Conservation (phyloP, 225 moss, liverwort and hornwort species). For the Sphagnum contortum region DNA sequence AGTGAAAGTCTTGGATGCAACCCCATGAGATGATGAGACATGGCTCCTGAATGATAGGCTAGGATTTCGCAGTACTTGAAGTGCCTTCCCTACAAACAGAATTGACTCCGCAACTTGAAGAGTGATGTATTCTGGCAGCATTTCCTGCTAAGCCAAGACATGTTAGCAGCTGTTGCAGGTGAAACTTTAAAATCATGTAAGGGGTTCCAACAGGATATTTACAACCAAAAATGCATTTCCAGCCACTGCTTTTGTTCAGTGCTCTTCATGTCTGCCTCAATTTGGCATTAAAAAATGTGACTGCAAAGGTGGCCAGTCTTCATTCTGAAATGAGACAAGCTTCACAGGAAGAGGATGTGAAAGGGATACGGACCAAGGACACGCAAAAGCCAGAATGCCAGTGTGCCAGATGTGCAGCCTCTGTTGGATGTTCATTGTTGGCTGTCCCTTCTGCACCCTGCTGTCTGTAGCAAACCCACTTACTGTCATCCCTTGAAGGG, state of each 20-base stretch:
- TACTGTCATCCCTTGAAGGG: too few species aligned
- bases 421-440: constrained; percentile 59
- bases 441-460: constrained; percentile 57
- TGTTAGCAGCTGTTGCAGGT: not conserved
- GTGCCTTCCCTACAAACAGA: constrained; percentile 96
- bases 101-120: constrained; percentile 90
- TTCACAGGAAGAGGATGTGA: not conserved
- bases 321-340: not conserved
- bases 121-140: constrained; percentile 92
- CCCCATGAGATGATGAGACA: constrained; percentile 51
- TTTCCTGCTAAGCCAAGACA: constrained; percentile 47
- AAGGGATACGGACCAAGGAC: constrained; percentile 45
- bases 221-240: not conserved
- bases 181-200: too few species aligned
- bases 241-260: too few species aligned
- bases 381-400: constrained; percentile 97
- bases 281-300: not conserved
- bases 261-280: not conserved
- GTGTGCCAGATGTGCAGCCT: constrained; percentile 88
- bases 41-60: constrained; percentile 85
- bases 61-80: constrained; percentile 89
- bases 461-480: constrained; percentile 45
- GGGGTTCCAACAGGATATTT: not conserved
- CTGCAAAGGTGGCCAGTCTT: not conserved
- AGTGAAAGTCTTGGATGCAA: constrained; percentile 53